phyloP scores from a whole-genome alignment of 2,329 filamentous ascomycete genomes.

The Dothistroma septosporum region DNA sequence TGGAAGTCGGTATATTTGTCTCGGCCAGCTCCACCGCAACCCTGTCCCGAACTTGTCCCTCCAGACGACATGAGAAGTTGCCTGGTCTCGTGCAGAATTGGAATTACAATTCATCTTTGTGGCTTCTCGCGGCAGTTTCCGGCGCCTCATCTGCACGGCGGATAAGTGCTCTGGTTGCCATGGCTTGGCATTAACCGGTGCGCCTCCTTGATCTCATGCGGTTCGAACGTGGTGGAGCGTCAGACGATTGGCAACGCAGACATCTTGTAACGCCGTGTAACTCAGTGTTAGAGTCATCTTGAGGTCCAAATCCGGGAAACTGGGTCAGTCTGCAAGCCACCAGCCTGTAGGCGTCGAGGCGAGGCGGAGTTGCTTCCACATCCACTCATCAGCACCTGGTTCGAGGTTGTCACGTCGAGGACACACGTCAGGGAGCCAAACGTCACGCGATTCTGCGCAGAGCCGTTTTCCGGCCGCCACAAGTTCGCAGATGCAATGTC shows the following conservation, averaged over 20 bases:
- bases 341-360: background rate
- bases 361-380: slow-evolving; percentile 11
- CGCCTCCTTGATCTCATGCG: background rate
- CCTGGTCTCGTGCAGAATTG: background rate
- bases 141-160: background rate
- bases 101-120: background rate
- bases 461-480: background rate
- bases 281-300: background rate
- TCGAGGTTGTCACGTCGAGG: background rate
- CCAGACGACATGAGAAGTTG: background rate
- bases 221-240: background rate
- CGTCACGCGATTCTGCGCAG: background rate
- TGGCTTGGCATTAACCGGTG: background rate
- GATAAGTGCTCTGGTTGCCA: background rate
- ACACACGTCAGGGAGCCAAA: background rate
- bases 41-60: background rate
- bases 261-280: background rate
- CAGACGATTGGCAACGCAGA: background rate
- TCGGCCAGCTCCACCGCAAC: background rate
- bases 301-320: background rate
- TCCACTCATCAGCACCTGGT: slow-evolving; percentile 3
- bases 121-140: slow-evolving; percentile 1
- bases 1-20: background rate
- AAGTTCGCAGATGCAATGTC: background rate
- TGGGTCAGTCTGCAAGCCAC: background rate